phyloP scores from a whole-genome alignment of 1,139 yeast genomes.

The Hyphopichia wangnamkhiaoensis region DNA sequence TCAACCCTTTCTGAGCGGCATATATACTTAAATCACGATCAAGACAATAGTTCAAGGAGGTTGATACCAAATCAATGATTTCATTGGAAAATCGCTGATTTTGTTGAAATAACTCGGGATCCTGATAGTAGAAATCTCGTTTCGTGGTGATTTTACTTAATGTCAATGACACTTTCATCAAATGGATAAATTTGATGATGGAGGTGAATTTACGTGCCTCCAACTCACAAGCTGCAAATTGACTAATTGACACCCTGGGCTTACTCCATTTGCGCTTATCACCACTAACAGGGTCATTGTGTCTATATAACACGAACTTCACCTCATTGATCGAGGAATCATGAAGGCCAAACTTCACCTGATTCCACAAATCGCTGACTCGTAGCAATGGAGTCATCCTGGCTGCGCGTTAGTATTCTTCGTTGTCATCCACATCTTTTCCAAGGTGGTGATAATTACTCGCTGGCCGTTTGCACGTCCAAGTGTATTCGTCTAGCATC shows the following conservation, averaged over 20 bases:
- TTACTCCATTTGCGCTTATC: too few species aligned
- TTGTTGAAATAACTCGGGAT: conserved; percentile 52
- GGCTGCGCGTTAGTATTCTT: not conserved
- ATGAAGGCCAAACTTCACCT: not conserved
- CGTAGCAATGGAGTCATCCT: not conserved
- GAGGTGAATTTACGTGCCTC: conserved; percentile 11
- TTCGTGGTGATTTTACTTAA: conserved; percentile 39
- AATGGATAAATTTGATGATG: conserved; percentile 13
- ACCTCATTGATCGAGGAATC: not conserved
- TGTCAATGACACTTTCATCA: conserved; percentile 5
- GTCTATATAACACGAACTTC: not conserved
- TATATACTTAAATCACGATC: conserved; percentile 41
- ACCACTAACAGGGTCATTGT: too few species aligned
- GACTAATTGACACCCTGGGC: too few species aligned
- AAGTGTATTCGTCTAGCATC: too few species aligned
- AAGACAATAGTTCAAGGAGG: conserved; percentile 23
- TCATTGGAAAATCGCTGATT: conserved; percentile 48
- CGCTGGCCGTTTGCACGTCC: not conserved
- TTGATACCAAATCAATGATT: conserved; percentile 34
- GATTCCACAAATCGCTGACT: not conserved
- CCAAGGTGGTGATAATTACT: not conserved
- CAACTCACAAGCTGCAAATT: not conserved
- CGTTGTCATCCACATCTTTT: too few species aligned
- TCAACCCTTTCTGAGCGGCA: conserved; percentile 66
- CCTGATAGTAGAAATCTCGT: conserved; percentile 67